phyloP scores from a whole-genome alignment of 768 basidiomycete genomes.

The Tricholoma hemisulphureum region DNA sequence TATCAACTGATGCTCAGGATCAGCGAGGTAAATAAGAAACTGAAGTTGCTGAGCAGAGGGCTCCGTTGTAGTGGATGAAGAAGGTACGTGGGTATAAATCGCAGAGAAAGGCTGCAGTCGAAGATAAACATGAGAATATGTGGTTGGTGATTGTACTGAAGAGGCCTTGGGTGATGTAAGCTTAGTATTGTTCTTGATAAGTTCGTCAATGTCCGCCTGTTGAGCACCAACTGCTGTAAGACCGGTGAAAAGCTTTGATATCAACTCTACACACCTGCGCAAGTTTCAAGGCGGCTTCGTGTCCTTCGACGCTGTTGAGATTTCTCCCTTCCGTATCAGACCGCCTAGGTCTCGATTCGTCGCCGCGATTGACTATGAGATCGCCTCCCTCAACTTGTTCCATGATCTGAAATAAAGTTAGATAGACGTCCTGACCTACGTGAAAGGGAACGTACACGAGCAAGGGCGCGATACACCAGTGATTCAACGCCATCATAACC shows the following conservation, averaged over 20 bases:
- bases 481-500: constrained; percentile 95
- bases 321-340: constrained; percentile 53
- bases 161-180: constrained; percentile 34
- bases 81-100: constrained; percentile 44
- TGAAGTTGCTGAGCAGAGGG: constrained; percentile 52
- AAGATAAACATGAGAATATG: constrained; percentile 88
- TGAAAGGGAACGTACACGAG: constrained; percentile 54
- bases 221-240: too few relatives aligned
- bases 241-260: neutral
- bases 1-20: constrained; percentile 76
- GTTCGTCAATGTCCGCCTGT: constrained; percentile 75
- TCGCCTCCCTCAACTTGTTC: constrained; percentile 95
- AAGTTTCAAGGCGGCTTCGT: constrained; percentile 80
- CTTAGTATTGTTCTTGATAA: constrained; percentile 61
- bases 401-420: constrained; percentile 58
- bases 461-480: constrained; percentile 85
- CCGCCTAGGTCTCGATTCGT: constrained; percentile 72
- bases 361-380: constrained; percentile 80
- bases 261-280: constrained; percentile 56
- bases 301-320: constrained; percentile 79
- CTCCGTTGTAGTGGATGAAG: constrained; percentile 34
- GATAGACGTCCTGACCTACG: constrained; percentile 4
- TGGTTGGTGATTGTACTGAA: constrained; percentile 52
- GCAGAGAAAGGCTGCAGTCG: constrained; percentile 87
- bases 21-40: constrained; percentile 70